Conservation (phyloP, 108 stramenopile species). For the Nitzschia palea region DNA sequence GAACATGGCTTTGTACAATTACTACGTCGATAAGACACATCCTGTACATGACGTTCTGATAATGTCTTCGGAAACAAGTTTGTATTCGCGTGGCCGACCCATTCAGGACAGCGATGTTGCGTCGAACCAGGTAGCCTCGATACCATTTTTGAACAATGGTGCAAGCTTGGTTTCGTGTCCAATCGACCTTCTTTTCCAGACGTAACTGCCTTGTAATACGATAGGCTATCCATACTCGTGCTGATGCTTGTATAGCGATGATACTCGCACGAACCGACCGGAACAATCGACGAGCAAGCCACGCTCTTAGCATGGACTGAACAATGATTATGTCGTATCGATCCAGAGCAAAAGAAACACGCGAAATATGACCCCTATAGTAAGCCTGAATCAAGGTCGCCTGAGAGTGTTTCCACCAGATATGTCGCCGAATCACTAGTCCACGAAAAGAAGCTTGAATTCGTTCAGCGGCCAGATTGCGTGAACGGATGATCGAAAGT, state of each 20-base stretch:
- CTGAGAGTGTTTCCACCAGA: background rate
- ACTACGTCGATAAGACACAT: slow-evolving; percentile 2
- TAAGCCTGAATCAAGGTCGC: slow-evolving; percentile 8
- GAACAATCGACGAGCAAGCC: background rate
- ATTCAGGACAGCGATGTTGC: background rate
- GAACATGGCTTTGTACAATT: slow-evolving; percentile 20
- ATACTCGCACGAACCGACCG: background rate
- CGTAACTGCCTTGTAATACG: background rate
- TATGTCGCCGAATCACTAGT: background rate
- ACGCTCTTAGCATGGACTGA: slow-evolving; percentile 19
- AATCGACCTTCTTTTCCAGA: background rate
- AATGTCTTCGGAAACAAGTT: background rate
- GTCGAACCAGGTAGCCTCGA: background rate
- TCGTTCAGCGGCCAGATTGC: background rate
- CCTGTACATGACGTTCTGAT: background rate
- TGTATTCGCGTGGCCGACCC: background rate
- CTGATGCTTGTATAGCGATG: background rate
- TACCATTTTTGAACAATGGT: background rate
- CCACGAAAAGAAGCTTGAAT: slow-evolving; percentile 10
- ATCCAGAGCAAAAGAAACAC: slow-evolving; percentile 13
- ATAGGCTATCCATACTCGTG: slow-evolving; percentile 8
- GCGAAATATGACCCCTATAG: background rate
- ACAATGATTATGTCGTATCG: slow-evolving; percentile 38
- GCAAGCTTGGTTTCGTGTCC: background rate
- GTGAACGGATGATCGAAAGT: background rate